Base-by-base conservation (phyloP, 495 filamentous ascomycete species). In the Penicillium cosmopolitanum region DNA sequence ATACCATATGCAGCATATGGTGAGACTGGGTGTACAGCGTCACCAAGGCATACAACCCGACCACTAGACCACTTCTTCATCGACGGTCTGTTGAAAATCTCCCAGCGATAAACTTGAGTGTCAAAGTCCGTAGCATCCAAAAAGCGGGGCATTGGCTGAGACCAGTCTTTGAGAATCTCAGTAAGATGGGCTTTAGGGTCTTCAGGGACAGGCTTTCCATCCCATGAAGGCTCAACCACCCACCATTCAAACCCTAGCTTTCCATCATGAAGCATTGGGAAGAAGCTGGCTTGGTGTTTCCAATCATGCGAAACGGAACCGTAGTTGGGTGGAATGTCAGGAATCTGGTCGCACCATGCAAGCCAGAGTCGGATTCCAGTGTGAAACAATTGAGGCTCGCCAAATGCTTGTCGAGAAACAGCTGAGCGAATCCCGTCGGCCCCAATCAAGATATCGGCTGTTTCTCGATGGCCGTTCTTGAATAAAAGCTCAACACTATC, bases 1-100 rank as follows among this genome's bases (percentile, higher is more conserved):
- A 67, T 64, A 1, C 65, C 65, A 57, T 67, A 67, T 16, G 65
- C 65, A 10, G 61, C 65, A 60, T 67, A 67, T 34, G 65, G 65
- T 18, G 65, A 64, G 3, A 67, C 61, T 6, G 61, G 58, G 11
- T 67, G 65, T 15, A 67, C 61, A 8, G 65, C 58, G 56, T 67
- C 65, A 11, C 61, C 61, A 12, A 67, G 50, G 19, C 65, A 61
- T 5, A 54, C 58, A 15, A 67, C 36, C 3, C 58, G 58, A 12
- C 65, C 65, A 1, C 12, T 56, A 1, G 65, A 67, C 65, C 65
- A 67, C 44, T 58, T 64, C 54, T 63, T 57, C 60, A 58, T 40
- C 9, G 60, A 65, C 15, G 55, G 62, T 18, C 64, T 23, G 35
- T 63, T 66, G 34, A 48, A 66, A 13, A 66, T 61, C 28, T 66